A percentile compares a stretch with the other conserved stretches of the same genome.
Evolutionary conservation across 2,329 filamentous ascomycete genomes (phyloP).

Genomic region (Tolypocladium paradoxum): DNA sequence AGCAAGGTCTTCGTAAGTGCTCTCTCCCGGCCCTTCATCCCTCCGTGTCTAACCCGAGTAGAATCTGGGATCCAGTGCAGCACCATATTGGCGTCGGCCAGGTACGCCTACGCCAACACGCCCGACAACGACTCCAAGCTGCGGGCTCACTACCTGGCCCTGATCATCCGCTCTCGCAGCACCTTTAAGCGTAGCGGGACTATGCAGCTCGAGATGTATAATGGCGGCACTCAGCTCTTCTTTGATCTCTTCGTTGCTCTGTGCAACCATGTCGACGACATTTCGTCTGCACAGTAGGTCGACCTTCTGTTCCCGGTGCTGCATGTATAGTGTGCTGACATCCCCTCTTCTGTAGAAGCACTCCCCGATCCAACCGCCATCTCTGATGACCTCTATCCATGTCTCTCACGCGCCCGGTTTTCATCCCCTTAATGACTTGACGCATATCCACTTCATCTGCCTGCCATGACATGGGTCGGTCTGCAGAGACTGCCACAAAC

Average conservation of each 20-base stretch:
- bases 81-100: conserved; percentile 78
- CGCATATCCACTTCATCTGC: background rate
- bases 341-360: conserved; percentile 17
- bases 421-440: conserved; percentile 12
- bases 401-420: background rate
- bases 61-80: conserved; percentile 72
- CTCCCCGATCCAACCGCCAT: conserved; percentile 37
- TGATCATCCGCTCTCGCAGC: conserved; percentile 78
- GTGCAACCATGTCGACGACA: conserved; percentile 77
- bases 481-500: background rate
- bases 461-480: background rate
- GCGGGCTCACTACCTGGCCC: conserved; percentile 79
- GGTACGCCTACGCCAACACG: conserved; percentile 81
- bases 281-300: conserved; percentile 45
- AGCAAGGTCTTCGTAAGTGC: conserved; percentile 69
- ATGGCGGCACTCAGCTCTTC: conserved; percentile 71
- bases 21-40: background rate
- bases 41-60: conserved; percentile 12
- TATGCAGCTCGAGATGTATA: conserved; percentile 92
- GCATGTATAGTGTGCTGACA: background rate
- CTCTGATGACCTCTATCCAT: conserved; percentile 12
- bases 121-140: conserved; percentile 86
- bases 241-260: conserved; percentile 91
- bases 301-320: background rate
- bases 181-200: conserved; percentile 92